Evolutionary conservation across 148 eudicot genomes (phyloP), one percentile per base, ranked within the genome.

Genomic region (Pharnaceum exiguum): DNA sequence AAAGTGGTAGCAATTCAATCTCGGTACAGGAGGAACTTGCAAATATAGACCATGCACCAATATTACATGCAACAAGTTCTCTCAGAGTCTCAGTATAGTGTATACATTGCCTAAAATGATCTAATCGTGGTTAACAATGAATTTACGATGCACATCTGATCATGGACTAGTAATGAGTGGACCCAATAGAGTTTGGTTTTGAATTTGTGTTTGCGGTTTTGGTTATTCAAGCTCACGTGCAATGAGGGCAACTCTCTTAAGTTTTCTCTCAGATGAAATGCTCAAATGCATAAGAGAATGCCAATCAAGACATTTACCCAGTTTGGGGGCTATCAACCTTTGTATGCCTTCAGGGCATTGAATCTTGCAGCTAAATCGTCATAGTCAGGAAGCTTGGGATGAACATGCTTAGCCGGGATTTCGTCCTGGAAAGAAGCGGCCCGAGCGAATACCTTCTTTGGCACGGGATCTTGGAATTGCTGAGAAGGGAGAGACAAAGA

Each of bases 321-420:
- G 25, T 22, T 63, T 40, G 13, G 13, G n/a, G 32, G 63, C 51
- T 42, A 51, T 63, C 44, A 73, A 24, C 59, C 55, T 71, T 72
- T 68, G 81, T 37, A 66, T 35, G 88, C 79, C 73, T 72, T 76
- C 27, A 93, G 63, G 23, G 99, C 95, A 36, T 96, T 83, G 71
- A 93, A 93, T 25, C 78, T 78, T 51, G 96, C 95, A 55, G 96
- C 95, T 69, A 93, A 70, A 66, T 93, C 99, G 73, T 93, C 99
- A 39, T 85, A 93, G 65, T 93, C 83, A 19, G 99, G 99, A 44
- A 93, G 67, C 68, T 93, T 93, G 61, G 99, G 99, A 72, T 93
- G 99, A 48, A 93, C 96, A 25, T 93, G 99, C 49, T 62, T 67
- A 37, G 88, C 90, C 46, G 79, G 88, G 61, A 72, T 71, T 25